Evolutionary conservation across 495 filamentous ascomycete genomes (phyloP).

Genomic region (Diplogelasinospora grovesii): DNA sequence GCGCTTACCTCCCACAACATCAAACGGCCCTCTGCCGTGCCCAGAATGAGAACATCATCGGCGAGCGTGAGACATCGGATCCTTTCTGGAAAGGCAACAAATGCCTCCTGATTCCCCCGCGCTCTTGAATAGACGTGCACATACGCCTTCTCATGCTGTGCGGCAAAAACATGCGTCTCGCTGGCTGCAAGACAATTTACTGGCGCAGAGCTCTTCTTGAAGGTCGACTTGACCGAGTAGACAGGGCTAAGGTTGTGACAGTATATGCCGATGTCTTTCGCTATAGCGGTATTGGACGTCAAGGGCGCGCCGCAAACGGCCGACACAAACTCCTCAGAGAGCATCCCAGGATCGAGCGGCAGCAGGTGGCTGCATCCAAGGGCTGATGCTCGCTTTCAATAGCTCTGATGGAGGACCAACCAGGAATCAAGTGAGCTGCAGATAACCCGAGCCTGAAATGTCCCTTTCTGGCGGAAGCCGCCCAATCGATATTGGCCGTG

Average conservation of each 20-base stretch:
- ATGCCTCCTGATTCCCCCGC: slow-evolving; percentile 77
- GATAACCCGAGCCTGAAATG: too few species aligned
- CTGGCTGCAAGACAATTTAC: slow-evolving; percentile 75
- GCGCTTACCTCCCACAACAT: slow-evolving; percentile 88
- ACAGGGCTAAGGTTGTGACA: slow-evolving; percentile 74
- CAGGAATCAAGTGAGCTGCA: too few species aligned
- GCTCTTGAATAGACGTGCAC: slow-evolving; percentile 84
- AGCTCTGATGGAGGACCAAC: too few species aligned
- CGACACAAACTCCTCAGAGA: slow-evolving; percentile 75
- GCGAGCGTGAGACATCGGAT: slow-evolving; percentile 63
- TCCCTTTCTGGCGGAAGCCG: too few species aligned
- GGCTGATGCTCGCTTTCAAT: too few species aligned
- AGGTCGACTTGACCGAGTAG: slow-evolving; percentile 60
- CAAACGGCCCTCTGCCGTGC: slow-evolving; percentile 79
- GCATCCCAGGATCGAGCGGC: too few species aligned
- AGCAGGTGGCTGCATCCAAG: too few species aligned
- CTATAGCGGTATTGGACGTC: slow-evolving; percentile 54
- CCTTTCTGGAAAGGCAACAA: slow-evolving; percentile 78
- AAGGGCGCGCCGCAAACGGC: slow-evolving; percentile 60
- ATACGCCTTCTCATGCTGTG: slow-evolving; percentile 83
- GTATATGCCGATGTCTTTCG: slow-evolving; percentile 78
- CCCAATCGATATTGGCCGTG: slow-evolving; percentile 2
- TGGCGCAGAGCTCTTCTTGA: slow-evolving; percentile 87
- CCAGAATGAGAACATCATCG: slow-evolving; percentile 68
- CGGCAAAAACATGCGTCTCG: slow-evolving; percentile 80